A percentile compares a stretch with the other conserved stretches of the same genome.
Conservation (phyloP, 768 basidiomycete species). For the Roridomyces roridus region DNA sequence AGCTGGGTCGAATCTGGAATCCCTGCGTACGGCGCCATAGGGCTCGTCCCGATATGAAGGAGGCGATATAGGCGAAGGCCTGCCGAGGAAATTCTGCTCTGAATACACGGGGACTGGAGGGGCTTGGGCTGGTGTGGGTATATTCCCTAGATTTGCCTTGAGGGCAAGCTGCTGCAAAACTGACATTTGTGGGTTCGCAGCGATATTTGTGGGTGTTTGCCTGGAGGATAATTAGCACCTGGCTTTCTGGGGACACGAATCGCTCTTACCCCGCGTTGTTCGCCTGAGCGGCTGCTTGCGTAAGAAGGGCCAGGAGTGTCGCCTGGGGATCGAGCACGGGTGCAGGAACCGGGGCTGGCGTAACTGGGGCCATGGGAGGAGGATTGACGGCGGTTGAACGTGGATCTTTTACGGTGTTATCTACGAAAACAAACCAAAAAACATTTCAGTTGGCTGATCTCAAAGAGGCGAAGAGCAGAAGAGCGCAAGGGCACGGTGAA, state of each 20-base stretch:
- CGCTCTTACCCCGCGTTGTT: constrained; percentile 44
- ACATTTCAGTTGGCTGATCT: constrained; percentile 72
- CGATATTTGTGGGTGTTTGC: constrained; percentile 68
- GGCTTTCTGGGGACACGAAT: constrained; percentile 5
- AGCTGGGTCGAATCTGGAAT: constrained; percentile 53
- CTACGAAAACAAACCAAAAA: constrained; percentile 68
- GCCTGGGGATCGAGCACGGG: constrained; percentile 59
- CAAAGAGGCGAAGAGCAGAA: constrained; percentile 50
- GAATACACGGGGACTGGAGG: no score
- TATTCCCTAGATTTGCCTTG: constrained; percentile 52
- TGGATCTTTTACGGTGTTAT: constrained; percentile 55
- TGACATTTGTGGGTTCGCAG: constrained; percentile 60
- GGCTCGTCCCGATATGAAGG: constrained; percentile 51
- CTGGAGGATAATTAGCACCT: constrained; percentile 37
- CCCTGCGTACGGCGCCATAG: constrained; percentile 43
- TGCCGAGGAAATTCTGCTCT: constrained; percentile 39
- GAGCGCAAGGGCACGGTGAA: constrained; percentile 56
- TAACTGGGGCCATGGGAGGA: constrained; percentile 29
- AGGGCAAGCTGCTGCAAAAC: constrained; percentile 80
- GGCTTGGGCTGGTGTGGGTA: constrained; percentile 35
- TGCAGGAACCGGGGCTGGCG: constrained; percentile 34
- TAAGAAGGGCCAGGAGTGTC: constrained; percentile 71
- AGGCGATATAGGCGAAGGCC: constrained; percentile 39
- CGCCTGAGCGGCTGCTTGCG: constrained; percentile 57
- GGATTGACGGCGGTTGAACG: constrained; percentile 35